Evolutionary conservation across 768 basidiomycete genomes (phyloP), one percentile per base, ranked within the genome.

Genomic region (Jaapia argillacea): DNA sequence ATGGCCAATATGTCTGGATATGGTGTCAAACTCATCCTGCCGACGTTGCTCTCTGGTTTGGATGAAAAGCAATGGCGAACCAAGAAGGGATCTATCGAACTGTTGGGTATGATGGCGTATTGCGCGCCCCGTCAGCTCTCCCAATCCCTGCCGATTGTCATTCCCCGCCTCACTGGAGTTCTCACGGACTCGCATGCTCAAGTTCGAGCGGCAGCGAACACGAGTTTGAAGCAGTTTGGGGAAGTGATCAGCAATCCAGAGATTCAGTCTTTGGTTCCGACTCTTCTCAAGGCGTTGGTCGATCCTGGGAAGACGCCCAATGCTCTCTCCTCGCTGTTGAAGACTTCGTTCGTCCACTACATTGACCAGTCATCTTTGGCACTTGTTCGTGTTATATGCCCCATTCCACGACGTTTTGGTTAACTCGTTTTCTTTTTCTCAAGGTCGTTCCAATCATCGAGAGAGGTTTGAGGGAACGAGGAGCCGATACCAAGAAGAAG

Each of bases 41-140:
- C 96, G 0, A 83, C 85, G 2, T 61, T 99, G 18, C 70, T 99
- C 6, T 81, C 81, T 28, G 93, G 92, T 20, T 66, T 98, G 41
- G 93, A 98, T 51, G 96, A 98, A 60, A 97, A 94, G 58, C 94
- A 98, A 56, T 98, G 96, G 96, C 74, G 96, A 12, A 89, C 91
- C 1, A 98, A 98, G 68, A 88, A 88, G 60, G 96, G 94, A 2
- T 93, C 93, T 5, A 97, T 98, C 48, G 96, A 99, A 58, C 65
- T 98, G 4, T 67, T 99, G 46, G 96, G 96, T 20, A 87, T 92
- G 74, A 98, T 98, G 93, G 96, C 96, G 1, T 98, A 94, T 62
- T 94, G 93, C 58, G 91, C 96, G 6, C 96, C 94, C 1, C 77
- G 81, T 28, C 96, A 99, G 61, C 75, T 98, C 13, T 96, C 96